A percentile compares a stretch with the other conserved stretches of the same genome.
Evolutionary conservation across 768 basidiomycete species (phyloP).

Genomic region (Cyclocybe cylindracea): DNA sequence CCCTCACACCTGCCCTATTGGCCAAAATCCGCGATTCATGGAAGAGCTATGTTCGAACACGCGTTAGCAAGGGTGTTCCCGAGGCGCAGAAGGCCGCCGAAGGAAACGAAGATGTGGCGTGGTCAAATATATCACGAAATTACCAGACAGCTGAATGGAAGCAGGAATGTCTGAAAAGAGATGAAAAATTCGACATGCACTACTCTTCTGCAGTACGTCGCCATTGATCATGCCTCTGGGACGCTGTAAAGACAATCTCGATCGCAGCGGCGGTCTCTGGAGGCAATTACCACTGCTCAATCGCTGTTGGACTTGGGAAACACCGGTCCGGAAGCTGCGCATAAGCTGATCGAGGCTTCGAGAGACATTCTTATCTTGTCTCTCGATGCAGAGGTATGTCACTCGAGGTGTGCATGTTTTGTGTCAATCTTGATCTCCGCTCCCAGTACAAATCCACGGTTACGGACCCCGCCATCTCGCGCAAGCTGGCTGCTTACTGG

Average conservation of each 20-base stretch:
- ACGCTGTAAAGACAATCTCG: slow-evolving; percentile 14
- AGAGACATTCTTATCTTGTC: slow-evolving; percentile 73
- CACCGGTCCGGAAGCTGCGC: slow-evolving; percentile 44
- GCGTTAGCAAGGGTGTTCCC: slow-evolving; percentile 66
- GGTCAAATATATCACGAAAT: slow-evolving; percentile 54
- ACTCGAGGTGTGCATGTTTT: not conserved
- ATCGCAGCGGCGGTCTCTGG: slow-evolving; percentile 47
- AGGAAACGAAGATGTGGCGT: slow-evolving; percentile 53
- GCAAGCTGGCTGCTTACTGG: slow-evolving; percentile 83
- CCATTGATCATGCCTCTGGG: slow-evolving; percentile 10
- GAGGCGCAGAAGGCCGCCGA: slow-evolving; percentile 43
- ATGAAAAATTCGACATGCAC: slow-evolving; percentile 95
- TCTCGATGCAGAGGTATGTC: slow-evolving; percentile 72
- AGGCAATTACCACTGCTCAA: slow-evolving; percentile 56
- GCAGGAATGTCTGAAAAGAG: slow-evolving; percentile 66
- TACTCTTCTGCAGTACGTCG: slow-evolving; percentile 71
- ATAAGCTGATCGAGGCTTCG: slow-evolving; percentile 68
- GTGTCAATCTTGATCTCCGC: slow-evolving; percentile 6
- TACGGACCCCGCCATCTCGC: slow-evolving; percentile 84
- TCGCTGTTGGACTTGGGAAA: slow-evolving; percentile 40
- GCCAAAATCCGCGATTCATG: slow-evolving; percentile 62
- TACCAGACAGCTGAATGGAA: slow-evolving; percentile 64
- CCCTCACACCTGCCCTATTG: slow-evolving; percentile 61
- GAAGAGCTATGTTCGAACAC: slow-evolving; percentile 59
- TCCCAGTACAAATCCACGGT: slow-evolving; percentile 75